Evolutionary conservation across 306 rosid genomes (phyloP), one percentile per base, ranked within the genome.

Genomic region (Urtica urens): DNA sequence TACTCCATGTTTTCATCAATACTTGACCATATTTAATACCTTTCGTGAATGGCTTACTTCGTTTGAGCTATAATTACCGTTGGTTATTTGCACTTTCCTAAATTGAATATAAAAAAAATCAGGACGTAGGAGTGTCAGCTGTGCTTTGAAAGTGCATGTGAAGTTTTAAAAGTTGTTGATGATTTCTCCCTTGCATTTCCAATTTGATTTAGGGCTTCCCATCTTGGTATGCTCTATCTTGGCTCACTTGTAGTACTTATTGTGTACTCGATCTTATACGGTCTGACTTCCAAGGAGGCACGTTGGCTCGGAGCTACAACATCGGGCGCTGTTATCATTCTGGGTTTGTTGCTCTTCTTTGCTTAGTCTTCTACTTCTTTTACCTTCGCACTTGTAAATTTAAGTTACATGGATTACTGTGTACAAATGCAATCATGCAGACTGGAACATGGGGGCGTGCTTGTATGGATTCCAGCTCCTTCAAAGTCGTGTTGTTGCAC

Each of bases 381-480:
- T 22, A 4, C 13, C 2, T 27, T 49, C 21, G 10, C 39, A 10
- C 18, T 16, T 11, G 19, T 27, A 4, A 10, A 16, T 3, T 35
- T 1, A 13, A 13, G 2, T 31, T 43, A 6, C 16, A 20, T 43
- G 13, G 4, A 28, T 26, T 29, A 33, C 47, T 45, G 45, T 47
- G 49, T 59, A 13, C 17, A 60, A 49, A 52, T 67, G 27, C 75
- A n/a, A n/a, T n/a, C n/a, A n/a, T n/a, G 65, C 65, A 92, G 99
- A 92, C 73, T 92, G 99, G 99, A 92, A 92, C 67, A 78, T 92
- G 79, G 99, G 99, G 10, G 94, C 96, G 30, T 92, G 99, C 74
- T 64, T 92, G 53, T 92, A 92, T 75, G 96, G 99, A 35, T 92
- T 92, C 70, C 67, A 79, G 64, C 99, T 92, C 62, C 93, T 92